Evolutionary conservation across 2,329 filamentous ascomycete species (phyloP).

Genomic region (Ophidiomyces ophidiicola): DNA sequence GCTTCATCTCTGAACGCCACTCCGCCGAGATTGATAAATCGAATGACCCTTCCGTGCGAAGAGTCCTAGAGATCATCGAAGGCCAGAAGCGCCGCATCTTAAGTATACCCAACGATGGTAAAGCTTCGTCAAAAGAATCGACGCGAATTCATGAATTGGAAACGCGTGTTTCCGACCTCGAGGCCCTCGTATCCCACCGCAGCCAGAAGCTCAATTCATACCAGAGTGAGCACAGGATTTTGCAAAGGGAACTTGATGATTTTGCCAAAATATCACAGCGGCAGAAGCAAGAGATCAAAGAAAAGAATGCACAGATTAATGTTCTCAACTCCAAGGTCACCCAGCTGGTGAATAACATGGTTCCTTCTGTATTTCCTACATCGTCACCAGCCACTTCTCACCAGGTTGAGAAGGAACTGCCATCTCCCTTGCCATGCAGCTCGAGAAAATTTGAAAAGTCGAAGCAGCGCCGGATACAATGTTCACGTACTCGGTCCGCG

Average conservation of each 20-base stretch:
- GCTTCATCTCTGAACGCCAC: constrained; percentile 11
- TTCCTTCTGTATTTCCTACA: constrained; percentile 4
- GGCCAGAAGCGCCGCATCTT: constrained; percentile 8
- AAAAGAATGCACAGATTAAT: constrained; percentile 22
- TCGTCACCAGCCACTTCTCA: constrained; percentile 1
- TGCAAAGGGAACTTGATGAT: constrained; percentile 38
- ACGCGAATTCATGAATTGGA: constrained; percentile 7
- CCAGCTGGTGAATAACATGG: constrained; percentile 17
- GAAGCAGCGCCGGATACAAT: neutral
- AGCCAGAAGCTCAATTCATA: constrained; percentile 28
- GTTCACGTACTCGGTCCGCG: neutral
- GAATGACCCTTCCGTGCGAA: constrained; percentile 5
- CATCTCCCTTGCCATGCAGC: constrained; percentile 8
- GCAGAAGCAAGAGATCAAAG: constrained; percentile 17
- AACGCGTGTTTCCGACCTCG: constrained; percentile 8
- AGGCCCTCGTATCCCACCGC: constrained; percentile 2
- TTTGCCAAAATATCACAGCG: constrained; percentile 32
- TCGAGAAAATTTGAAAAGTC: constrained; percentile 1
- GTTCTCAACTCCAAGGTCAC: constrained; percentile 19
- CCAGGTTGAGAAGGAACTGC: constrained; percentile 13
- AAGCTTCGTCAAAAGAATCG: neutral
- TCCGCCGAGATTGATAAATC: neutral
- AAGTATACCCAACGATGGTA: neutral
- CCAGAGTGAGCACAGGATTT: constrained; percentile 38
- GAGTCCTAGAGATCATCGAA: constrained; percentile 3